Conservation (phyloP, 441 rosid species). For the Cnidoscolus chayamansa region DNA sequence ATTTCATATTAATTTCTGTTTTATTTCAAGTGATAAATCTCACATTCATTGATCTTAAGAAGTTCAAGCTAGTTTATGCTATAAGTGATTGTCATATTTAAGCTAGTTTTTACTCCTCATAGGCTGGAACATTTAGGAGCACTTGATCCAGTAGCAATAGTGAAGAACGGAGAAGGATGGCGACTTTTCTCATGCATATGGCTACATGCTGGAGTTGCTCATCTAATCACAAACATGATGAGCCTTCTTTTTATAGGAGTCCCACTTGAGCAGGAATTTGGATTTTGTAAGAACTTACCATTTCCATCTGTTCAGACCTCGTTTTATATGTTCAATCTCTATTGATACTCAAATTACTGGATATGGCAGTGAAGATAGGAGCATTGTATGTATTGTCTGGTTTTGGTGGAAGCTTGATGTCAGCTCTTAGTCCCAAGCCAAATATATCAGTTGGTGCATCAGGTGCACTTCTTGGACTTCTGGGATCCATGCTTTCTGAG, state of each 20-base stretch:
- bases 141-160: conserved; percentile 48
- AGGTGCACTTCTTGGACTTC: conserved; percentile 77
- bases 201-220: conserved; percentile 78
- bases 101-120: background rate
- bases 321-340: background rate
- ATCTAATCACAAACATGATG: conserved; percentile 60
- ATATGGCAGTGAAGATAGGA: conserved; percentile 64
- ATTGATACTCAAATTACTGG: background rate
- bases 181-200: conserved; percentile 67
- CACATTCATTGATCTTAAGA: too few relatives aligned
- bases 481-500: conserved; percentile 88
- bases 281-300: conserved; percentile 53
- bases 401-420: conserved; percentile 73
- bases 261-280: conserved; percentile 72
- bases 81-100: too few relatives aligned
- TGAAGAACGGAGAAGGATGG: conserved; percentile 49
- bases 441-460: conserved; percentile 78
- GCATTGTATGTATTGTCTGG: conserved; percentile 62
- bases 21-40: too few relatives aligned
- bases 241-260: conserved; percentile 68
- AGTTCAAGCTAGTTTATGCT: too few relatives aligned
- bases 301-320: background rate
- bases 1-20: too few relatives aligned
- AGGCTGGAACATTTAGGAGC: conserved; percentile 73
- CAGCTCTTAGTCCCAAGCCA: conserved; percentile 39